Evolutionary conservation across 2,329 filamentous ascomycete genomes (phyloP).

Genomic region (Beauveria sp.): DNA sequence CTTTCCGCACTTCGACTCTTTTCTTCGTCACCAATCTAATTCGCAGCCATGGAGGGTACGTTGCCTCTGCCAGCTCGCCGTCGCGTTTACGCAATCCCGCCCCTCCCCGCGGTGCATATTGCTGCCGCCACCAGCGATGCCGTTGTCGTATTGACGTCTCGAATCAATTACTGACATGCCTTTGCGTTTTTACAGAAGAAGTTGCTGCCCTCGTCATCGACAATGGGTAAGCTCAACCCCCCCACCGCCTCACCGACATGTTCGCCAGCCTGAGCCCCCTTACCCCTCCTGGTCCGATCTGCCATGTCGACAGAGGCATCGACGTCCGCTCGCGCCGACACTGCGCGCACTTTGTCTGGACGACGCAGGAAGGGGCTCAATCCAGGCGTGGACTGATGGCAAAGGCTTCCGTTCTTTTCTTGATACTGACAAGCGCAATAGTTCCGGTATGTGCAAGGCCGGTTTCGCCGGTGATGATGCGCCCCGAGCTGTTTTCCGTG

Average conservation of each 20-base stretch:
- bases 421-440: constrained; percentile 41
- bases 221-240: constrained; percentile 87
- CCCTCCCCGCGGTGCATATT: not conserved
- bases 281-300: constrained; percentile 15
- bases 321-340: not conserved
- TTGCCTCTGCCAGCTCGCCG: constrained; percentile 22
- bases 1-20: constrained; percentile 14
- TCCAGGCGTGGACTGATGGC: not conserved
- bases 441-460: constrained; percentile 99
- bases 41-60: constrained; percentile 51
- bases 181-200: constrained; percentile 67
- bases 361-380: not conserved
- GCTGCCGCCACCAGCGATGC: constrained; percentile 12
- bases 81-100: constrained; percentile 19
- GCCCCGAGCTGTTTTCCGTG: constrained; percentile 99
- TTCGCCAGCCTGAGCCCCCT: constrained; percentile 13
- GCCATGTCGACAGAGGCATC: constrained; percentile 3
- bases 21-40: constrained; percentile 27
- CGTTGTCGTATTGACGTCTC: constrained; percentile 11
- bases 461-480: constrained; percentile 99
- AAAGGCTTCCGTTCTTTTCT: not conserved
- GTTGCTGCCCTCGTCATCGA: constrained; percentile 99
- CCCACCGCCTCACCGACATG: constrained; percentile 29
- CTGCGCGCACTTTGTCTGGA: not conserved
- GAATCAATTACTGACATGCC: constrained; percentile 32